Evolutionary conservation across 225 moss, liverwort and hornwort genomes (phyloP), one percentile per base, ranked within the genome.

Genomic region (Anthoceros angustus): DNA sequence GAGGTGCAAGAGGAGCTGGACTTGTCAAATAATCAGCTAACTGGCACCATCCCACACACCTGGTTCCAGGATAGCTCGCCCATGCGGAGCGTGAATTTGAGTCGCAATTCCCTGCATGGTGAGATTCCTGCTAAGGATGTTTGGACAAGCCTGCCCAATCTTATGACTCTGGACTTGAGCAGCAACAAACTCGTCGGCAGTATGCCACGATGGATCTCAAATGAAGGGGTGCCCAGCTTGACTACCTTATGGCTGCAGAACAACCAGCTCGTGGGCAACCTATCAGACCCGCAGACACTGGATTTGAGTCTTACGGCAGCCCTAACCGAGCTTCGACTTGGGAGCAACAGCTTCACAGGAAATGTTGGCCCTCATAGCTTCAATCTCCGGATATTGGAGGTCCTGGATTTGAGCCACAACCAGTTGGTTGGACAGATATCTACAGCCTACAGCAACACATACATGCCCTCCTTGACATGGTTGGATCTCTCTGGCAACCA

Each of bases 401-500:
- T 55, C 7, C 23, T 55, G 55, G 55, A 55, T 23, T 23, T 55
- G n/a, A 55, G 55, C 55, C 6, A 55, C n/a, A 55, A 55, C n/a
- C 55, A 55, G n/a, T 55, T 55, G 55, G 55, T 18, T 18, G 55
- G 55, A 9, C 12, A 20, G n/a, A 55, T 55, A 18, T 23, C 55
- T 7, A 23, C 55, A 55, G 55, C 18, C n/a, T 55, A 55, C 14
- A 55, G 23, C 18, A 55, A 18, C 16, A 23, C 18, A 23, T 23
- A 18, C n/a, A 18, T 55, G 55, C 55, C 55, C 55, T 18, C 8
- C n/a, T 23, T 55, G 55, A 7, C 23, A 15, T 55, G 8, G 10
- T 55, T 55, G 55, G 55, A 55, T 55, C 18, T 55, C 5, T 55
- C 55, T 55, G n/a, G 23, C 55, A 55, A 55, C 23, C 55, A 55